Conservation (phyloP, 2,329 filamentous ascomycete genomes). For the Periconia macrospinosa region DNA sequence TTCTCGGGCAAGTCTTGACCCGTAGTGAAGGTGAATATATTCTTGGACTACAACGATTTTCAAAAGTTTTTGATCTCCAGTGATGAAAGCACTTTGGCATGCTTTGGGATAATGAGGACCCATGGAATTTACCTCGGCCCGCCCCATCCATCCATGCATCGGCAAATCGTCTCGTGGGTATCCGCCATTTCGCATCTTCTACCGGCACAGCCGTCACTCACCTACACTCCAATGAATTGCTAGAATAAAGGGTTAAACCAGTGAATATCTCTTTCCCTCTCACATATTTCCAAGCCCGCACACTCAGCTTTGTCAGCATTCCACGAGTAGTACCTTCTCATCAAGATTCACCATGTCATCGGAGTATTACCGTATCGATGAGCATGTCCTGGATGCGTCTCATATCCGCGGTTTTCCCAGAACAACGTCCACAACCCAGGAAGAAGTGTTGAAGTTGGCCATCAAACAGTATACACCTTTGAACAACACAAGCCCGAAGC, state of each 20-base stretch:
- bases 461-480: constrained; percentile 88
- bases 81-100: background rate
- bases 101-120: background rate
- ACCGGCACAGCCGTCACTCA: no score
- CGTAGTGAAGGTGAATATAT: no score
- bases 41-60: no score
- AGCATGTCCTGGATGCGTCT: constrained; percentile 68
- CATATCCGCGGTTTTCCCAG: constrained; percentile 82
- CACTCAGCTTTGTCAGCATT: background rate
- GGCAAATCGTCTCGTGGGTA: background rate
- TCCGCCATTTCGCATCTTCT: background rate
- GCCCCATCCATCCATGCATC: background rate
- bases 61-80: background rate
- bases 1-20: no score
- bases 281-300: background rate
- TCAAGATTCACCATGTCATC: constrained; percentile 35
- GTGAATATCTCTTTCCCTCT: background rate
- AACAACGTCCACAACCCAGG: constrained; percentile 71
- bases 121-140: constrained; percentile 8
- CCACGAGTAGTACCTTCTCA: background rate
- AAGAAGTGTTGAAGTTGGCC: constrained; percentile 72
- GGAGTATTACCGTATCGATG: constrained; percentile 64
- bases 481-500: constrained; percentile 66
- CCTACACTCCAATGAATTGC: no score
- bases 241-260: background rate